Base-by-base conservation (phyloP, 129 eudicot species). In the Chrysanthemum makinoi region DNA sequence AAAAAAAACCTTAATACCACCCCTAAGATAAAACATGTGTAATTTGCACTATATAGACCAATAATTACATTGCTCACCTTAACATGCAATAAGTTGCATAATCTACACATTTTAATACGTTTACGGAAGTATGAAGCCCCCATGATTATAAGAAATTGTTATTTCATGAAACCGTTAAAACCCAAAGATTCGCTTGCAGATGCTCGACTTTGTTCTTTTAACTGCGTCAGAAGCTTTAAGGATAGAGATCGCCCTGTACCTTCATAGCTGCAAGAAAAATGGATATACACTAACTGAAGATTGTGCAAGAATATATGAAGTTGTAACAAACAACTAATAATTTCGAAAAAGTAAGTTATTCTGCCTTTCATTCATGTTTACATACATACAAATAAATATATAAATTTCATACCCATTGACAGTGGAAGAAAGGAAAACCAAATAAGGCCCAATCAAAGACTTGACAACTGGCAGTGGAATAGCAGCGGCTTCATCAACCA, bases 401-500 rank as follows among this genome's bases (percentile, higher is more conserved):
- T 26, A 26, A 2, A 26, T 26, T 15, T 18, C 16, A 26, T 89
- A 94, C 90, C 98, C 98, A 55, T 89, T 89, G 28, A 89, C 98
- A 13, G 98, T 94, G 30, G 96, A 94, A 30, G 98, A 87, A 46
- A 94, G 89, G 79, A 89, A 94, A 75, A 94, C 93, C 20, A 89
- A 83, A 76, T 89, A 89, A 60, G 95, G 93, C 55, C 97, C 98
- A 75, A 94, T 85, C 75, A 94, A 78, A 52, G 98, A 89, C 83
- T 87, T 90, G 33, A 94, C 92, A 75, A 94, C 72, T 69, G 98
- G 95, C 75, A 94, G 78, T 2, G 96, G 96, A 69, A 94, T 87
- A 60, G 97, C 98, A 30, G 97, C 98, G 56, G 97, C 98, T 84
- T 89, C 97, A 86, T 94, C 97, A 87, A 94, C 73, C 79, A 94